These are phyloP conservation scores for Pichia sp. DNA, from an alignment of 1,139 yeast species.

Conservation along the genomic window DNA sequence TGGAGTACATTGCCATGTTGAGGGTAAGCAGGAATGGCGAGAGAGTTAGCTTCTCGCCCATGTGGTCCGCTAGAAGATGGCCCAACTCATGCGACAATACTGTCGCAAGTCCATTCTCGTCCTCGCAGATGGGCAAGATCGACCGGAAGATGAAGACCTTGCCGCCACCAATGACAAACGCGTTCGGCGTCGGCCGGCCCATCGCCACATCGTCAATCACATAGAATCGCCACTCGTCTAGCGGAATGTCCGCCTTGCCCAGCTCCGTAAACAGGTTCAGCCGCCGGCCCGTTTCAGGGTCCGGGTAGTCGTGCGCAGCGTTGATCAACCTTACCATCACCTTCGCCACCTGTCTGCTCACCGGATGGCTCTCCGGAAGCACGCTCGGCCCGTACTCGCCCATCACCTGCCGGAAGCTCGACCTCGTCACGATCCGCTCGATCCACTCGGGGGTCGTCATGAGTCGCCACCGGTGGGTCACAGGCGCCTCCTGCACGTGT, in stretches of 20 bases:
- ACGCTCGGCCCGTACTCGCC: conserved; percentile 43
- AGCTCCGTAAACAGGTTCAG: conserved; percentile 25
- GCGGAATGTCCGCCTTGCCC: conserved; percentile 26
- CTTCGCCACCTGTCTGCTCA: conserved; percentile 48
- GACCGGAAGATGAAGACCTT: conserved; percentile 85
- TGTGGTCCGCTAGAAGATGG: conserved; percentile 89
- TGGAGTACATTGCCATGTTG: conserved; percentile 45
- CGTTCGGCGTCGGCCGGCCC: conserved; percentile 66
- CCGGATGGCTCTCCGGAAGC: conserved; percentile 52
- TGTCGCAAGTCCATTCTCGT: conserved; percentile 93
- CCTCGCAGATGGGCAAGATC: conserved; percentile 70
- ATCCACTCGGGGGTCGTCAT: conserved; percentile 67
- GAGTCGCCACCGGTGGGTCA: conserved; percentile 67
- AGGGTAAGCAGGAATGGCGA: conserved; percentile 56
- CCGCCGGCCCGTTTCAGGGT: conserved; percentile 30
- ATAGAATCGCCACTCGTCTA: conserved; percentile 73
- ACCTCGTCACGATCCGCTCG: conserved; percentile 65
- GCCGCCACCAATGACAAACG: conserved; percentile 94
- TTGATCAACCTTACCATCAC: conserved; percentile 65
- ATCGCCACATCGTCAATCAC: conserved; percentile 63
- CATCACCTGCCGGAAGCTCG: conserved; percentile 60
- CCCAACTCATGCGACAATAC: conserved; percentile 90
- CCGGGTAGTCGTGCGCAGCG: conserved; percentile 44
- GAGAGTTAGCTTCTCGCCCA: conserved; percentile 71
- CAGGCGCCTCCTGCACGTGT: conserved; percentile 78